These are phyloP conservation scores for Polyporus tsugae DNA, from an alignment of 1,284 basidiomycete species.

Conservation along the genomic window DNA sequence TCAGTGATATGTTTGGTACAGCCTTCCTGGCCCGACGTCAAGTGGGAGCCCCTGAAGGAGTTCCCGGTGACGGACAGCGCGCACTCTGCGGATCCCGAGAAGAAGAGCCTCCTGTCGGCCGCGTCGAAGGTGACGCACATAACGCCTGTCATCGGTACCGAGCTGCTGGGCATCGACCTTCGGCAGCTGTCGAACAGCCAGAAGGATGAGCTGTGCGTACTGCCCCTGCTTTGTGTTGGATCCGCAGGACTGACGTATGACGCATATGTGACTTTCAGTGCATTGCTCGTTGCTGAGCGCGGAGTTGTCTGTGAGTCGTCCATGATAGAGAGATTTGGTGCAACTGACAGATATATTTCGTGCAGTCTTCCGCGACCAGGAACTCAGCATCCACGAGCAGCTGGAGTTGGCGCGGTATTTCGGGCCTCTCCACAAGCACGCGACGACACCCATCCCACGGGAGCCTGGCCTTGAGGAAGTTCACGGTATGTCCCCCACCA, in stretches of 20 bases:
- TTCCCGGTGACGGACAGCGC: conserved; percentile 71
- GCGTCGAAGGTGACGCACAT: conserved; percentile 66
- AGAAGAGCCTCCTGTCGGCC: conserved; percentile 63
- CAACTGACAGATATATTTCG: conserved; percentile 25
- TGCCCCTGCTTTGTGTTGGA: background rate
- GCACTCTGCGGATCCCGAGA: conserved; percentile 64
- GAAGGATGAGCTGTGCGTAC: conserved; percentile 71
- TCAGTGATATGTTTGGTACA: conserved; percentile 38
- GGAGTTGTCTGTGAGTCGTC: conserved; percentile 68
- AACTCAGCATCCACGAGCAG: conserved; percentile 73
- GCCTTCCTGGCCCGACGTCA: conserved; percentile 71
- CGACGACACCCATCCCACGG: conserved; percentile 79
- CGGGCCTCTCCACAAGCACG: conserved; percentile 85
- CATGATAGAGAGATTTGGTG: background rate
- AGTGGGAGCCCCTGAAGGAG: conserved; percentile 71
- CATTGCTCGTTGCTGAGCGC: conserved; percentile 73
- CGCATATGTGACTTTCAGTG: conserved; percentile 46
- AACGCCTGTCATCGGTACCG: conserved; percentile 72
- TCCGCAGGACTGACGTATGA: conserved; percentile 18
- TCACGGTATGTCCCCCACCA: conserved; percentile 61
- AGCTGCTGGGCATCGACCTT: conserved; percentile 69
- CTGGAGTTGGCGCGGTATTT: conserved; percentile 77
- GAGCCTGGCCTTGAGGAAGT: conserved; percentile 80
- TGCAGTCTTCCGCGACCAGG: conserved; percentile 77
- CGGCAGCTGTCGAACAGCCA: conserved; percentile 64